Conservation (phyloP, 257 asterid species). For the Jasminum sambac region DNA sequence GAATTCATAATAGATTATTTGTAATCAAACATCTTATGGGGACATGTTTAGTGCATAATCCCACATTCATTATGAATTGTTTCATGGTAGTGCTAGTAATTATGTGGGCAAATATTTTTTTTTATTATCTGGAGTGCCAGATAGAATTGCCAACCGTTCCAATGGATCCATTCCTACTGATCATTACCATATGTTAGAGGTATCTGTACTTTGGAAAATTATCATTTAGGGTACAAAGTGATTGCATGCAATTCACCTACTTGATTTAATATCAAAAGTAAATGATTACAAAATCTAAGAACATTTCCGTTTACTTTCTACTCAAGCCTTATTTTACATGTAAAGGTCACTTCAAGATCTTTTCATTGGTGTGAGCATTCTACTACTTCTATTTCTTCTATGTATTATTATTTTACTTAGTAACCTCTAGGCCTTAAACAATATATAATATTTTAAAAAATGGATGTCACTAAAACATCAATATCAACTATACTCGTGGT, state of each 20-base stretch:
- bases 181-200: slow-evolving; percentile 16
- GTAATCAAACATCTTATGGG: too few species aligned
- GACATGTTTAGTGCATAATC: background rate
- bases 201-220: background rate
- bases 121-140: background rate
- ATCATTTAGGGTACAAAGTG: background rate
- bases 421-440: too few species aligned
- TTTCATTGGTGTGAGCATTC: too few species aligned
- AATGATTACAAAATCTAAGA: background rate
- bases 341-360: background rate
- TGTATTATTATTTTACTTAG: too few species aligned
- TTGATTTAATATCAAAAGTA: background rate
- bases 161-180: slow-evolving; percentile 8
- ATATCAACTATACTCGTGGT: too few species aligned
- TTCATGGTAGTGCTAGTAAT: too few species aligned
- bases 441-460: too few species aligned
- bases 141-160: background rate
- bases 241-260: background rate
- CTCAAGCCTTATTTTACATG: background rate
- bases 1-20: too few species aligned
- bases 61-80: background rate
- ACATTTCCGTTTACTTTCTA: background rate
- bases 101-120: background rate
- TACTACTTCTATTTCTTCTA: too few species aligned
- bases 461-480: too few species aligned